Evolutionary conservation across 169 alveolate species (phyloP).

Genomic region (Theileria parva): DNA sequence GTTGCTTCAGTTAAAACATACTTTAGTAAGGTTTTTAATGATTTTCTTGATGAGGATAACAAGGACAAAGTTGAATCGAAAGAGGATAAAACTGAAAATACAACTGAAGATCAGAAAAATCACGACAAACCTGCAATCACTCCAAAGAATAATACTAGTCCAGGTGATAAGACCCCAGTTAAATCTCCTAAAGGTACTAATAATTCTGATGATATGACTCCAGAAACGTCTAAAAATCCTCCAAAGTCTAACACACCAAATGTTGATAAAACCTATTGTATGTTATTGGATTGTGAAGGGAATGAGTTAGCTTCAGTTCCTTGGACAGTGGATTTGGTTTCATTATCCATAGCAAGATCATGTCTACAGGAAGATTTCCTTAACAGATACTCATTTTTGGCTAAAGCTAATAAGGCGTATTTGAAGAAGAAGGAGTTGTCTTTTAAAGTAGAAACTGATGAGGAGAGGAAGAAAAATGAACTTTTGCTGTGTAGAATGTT

Average conservation of each 20-base stretch:
- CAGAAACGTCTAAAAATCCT: constrained; percentile 44
- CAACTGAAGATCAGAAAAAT: neutral
- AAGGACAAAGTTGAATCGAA: constrained; percentile 15
- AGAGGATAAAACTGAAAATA: constrained; percentile 13
- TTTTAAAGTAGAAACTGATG: constrained; percentile 34
- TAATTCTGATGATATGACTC: constrained; percentile 54
- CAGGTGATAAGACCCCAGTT: neutral
- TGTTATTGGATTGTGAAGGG: constrained; percentile 45
- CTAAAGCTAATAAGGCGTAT: constrained; percentile 14
- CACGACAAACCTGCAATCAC: neutral
- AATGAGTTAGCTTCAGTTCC: constrained; percentile 59
- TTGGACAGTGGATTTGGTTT: constrained; percentile 60
- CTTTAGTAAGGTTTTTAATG: neutral
- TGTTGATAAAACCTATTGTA: constrained; percentile 48
- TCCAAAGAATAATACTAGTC: neutral
- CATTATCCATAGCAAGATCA: constrained; percentile 61
- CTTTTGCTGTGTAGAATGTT: constrained; percentile 57
- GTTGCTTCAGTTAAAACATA: neutral
- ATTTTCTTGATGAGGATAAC: constrained; percentile 20
- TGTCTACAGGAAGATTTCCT: constrained; percentile 58
- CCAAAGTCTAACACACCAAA: neutral
- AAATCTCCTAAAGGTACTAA: constrained; percentile 2
- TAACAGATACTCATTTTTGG: constrained; percentile 44
- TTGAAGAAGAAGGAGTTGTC: constrained; percentile 31
- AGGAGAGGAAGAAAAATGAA: constrained; percentile 42